phyloP scores from a whole-genome alignment of 208 protist genomes.

The Wallacemonas sp. region DNA sequence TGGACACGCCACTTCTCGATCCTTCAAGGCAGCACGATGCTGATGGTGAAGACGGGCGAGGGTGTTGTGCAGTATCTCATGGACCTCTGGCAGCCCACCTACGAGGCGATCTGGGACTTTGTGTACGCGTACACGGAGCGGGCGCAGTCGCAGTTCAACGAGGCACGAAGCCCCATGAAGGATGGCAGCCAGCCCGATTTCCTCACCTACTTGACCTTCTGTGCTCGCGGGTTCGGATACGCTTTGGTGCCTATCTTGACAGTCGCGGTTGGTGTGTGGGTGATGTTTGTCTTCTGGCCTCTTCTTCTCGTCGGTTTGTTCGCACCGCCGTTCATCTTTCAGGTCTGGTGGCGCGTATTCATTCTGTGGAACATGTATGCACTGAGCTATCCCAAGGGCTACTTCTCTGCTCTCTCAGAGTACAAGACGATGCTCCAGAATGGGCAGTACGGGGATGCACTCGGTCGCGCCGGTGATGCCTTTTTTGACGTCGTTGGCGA shows the following conservation, averaged over 20 bases:
- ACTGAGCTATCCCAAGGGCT: constrained; percentile 27
- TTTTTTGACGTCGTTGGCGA: constrained; percentile 31
- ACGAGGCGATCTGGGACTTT: constrained; percentile 12
- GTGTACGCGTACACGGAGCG: constrained; percentile 9
- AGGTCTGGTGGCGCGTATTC: constrained; percentile 67
- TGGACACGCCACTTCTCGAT: constrained; percentile 26
- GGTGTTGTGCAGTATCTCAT: constrained; percentile 32
- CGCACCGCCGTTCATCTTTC: constrained; percentile 46
- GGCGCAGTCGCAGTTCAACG: background rate
- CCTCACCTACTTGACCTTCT: constrained; percentile 11
- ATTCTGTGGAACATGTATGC: constrained; percentile 63
- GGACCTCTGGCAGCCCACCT: constrained; percentile 26
- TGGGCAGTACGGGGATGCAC: constrained; percentile 33
- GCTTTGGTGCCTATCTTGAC: constrained; percentile 34
- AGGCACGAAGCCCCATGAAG: background rate
- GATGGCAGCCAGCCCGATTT: background rate
- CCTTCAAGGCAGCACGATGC: constrained; percentile 20
- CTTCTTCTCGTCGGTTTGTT: constrained; percentile 37
- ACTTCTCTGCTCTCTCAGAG: constrained; percentile 22
- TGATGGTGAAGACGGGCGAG: constrained; percentile 21
- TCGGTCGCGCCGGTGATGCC: constrained; percentile 17
- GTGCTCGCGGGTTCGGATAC: constrained; percentile 26
- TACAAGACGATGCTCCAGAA: constrained; percentile 19
- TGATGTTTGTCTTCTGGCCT: constrained; percentile 34
- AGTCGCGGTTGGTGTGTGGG: constrained; percentile 18